These are phyloP conservation scores for Rhodosorus marinus DNA, from an alignment of 23 red algal species.

Conservation along the genomic window DNA sequence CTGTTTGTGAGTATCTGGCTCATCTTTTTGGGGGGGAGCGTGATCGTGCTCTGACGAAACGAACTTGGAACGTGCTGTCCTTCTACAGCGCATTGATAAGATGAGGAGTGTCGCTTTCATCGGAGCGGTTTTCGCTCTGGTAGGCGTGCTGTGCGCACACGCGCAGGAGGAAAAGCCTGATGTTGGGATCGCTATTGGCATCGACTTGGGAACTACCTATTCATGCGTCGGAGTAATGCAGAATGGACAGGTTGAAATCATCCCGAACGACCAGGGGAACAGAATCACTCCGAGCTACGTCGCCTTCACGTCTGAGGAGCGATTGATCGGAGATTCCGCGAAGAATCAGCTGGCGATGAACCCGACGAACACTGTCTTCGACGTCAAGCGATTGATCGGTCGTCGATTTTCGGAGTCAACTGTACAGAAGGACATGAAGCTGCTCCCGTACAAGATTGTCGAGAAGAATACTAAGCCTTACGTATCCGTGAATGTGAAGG, in stretches of 20 bases:
- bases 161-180: conserved; percentile 12
- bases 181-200: conserved; percentile 85
- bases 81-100: too few relatives aligned
- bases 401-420: conserved; percentile 68
- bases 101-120: too few relatives aligned
- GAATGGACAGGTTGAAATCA: conserved; percentile 96
- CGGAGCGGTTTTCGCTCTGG: too few relatives aligned
- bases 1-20: too few relatives aligned
- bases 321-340: conserved; percentile 86
- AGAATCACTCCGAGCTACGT: conserved; percentile 94
- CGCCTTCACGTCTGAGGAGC: conserved; percentile 76
- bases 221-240: conserved; percentile 95
- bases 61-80: too few relatives aligned
- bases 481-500: conserved; percentile 65
- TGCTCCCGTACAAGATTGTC: conserved; percentile 80
- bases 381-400: conserved; percentile 94
- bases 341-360: conserved; percentile 98
- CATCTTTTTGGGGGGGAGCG: too few relatives aligned
- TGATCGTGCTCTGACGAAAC: too few relatives aligned
- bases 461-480: conserved; percentile 89
- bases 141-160: too few relatives aligned
- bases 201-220: too few relatives aligned
- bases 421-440: conserved; percentile 88
- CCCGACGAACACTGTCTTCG: conserved; percentile 75
- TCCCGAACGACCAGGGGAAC: conserved; percentile 92